phyloP scores from a whole-genome alignment of 768 basidiomycete genomes.

The Lentinula detonsa region DNA sequence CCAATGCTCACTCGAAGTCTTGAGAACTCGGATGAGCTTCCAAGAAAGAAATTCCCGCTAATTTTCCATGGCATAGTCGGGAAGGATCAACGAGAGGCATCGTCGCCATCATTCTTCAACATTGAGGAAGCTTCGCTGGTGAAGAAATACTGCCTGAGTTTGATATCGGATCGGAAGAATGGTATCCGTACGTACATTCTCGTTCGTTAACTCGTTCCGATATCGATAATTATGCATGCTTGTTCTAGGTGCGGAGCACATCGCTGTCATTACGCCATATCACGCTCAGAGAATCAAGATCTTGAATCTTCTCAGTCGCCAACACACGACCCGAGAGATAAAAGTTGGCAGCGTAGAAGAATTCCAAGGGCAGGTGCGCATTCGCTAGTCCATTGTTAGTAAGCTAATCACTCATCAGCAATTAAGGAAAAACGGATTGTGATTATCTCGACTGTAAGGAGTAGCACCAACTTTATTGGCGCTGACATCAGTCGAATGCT shows the following conservation, averaged over 20 bases:
- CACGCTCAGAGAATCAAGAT: slow-evolving; percentile 57
- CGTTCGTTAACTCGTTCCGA: neutral
- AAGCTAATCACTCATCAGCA: neutral
- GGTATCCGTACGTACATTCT: slow-evolving; percentile 17
- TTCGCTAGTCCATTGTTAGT: neutral
- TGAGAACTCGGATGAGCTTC: slow-evolving; percentile 29
- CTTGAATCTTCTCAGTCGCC: slow-evolving; percentile 24
- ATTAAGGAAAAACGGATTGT: slow-evolving; percentile 50
- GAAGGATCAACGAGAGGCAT: slow-evolving; percentile 59
- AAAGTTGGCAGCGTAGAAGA: slow-evolving; percentile 67
- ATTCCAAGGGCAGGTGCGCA: slow-evolving; percentile 57
- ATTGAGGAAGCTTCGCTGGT: slow-evolving; percentile 52
- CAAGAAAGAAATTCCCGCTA: slow-evolving; percentile 46
- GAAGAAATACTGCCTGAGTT: slow-evolving; percentile 31
- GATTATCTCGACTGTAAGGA: slow-evolving; percentile 54
- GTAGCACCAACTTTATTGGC: slow-evolving; percentile 41
- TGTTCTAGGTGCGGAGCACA: slow-evolving; percentile 37
- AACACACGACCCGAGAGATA: slow-evolving; percentile 28
- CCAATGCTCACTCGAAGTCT: slow-evolving; percentile 20
- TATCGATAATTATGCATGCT: neutral
- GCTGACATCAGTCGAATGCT: slow-evolving; percentile 49
- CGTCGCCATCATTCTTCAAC: slow-evolving; percentile 71
- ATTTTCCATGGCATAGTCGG: slow-evolving; percentile 57
- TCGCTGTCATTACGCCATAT: slow-evolving; percentile 70
- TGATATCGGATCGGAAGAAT: slow-evolving; percentile 14